Evolutionary conservation across 169 alveolate species (phyloP).

Genomic region (Plasmodium vivax): DNA sequence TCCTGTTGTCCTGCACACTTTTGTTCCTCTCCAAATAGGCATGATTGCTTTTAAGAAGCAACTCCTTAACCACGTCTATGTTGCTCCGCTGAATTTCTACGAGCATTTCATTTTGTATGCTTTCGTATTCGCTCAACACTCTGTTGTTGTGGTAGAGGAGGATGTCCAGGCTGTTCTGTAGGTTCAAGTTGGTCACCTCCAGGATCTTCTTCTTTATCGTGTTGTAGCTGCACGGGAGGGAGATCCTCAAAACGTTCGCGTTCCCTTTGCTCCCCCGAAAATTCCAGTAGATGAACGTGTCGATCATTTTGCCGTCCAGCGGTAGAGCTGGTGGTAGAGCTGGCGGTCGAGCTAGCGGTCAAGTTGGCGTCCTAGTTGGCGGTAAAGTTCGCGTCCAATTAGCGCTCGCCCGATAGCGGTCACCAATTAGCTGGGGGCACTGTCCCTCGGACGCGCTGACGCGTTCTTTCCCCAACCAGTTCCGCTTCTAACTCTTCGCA

Average conservation of each 20-base stretch:
- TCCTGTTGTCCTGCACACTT: neutral
- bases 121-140: conserved; percentile 65
- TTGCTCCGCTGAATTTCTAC: conserved; percentile 60
- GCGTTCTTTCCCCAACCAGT: neutral
- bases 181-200: conserved; percentile 27
- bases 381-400: neutral
- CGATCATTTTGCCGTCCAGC: conserved; percentile 4
- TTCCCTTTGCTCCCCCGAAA: conserved; percentile 57
- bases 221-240: conserved; percentile 61
- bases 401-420: neutral
- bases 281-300: conserved; percentile 64
- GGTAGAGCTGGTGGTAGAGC: neutral
- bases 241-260: conserved; percentile 47
- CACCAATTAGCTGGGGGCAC: neutral
- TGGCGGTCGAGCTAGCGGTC: neutral
- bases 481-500: neutral
- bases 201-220: conserved; percentile 60
- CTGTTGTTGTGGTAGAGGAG: conserved; percentile 63
- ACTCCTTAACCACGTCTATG: conserved; percentile 12
- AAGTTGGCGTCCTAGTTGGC: too few species aligned
- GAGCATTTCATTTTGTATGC: conserved; percentile 57
- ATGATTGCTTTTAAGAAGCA: conserved; percentile 32
- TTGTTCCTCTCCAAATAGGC: conserved; percentile 46
- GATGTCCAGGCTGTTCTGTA: conserved; percentile 41
- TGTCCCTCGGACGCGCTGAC: neutral